phyloP scores from a whole-genome alignment of 192 early-diverging fungal species.

The Kickxella alabastrina region DNA sequence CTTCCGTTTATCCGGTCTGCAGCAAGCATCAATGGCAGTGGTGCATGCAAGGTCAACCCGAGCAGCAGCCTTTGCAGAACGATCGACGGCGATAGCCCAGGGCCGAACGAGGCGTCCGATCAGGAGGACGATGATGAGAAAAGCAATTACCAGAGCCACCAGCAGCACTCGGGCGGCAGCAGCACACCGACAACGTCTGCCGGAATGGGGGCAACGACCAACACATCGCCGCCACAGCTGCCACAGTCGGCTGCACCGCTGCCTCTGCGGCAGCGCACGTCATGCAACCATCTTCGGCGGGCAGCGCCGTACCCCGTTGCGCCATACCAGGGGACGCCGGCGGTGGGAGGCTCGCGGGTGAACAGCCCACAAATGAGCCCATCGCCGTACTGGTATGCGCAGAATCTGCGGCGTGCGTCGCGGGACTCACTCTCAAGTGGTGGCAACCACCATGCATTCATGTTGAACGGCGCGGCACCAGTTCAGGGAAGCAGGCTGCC shows the following conservation, averaged over 20 bases:
- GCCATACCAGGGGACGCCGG: constrained; percentile 14
- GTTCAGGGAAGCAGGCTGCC: constrained; percentile 1
- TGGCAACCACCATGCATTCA: constrained; percentile 13
- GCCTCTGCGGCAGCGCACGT: constrained; percentile 44
- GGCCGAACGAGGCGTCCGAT: not conserved
- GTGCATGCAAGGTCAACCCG: constrained; percentile 11
- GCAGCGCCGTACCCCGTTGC: constrained; percentile 44
- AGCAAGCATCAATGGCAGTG: not conserved
- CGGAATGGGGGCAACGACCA: too few relatives aligned
- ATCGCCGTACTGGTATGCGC: constrained; percentile 34
- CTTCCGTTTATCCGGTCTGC: constrained; percentile 42
- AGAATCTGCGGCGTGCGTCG: constrained; percentile 33
- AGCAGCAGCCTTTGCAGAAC: constrained; percentile 36
- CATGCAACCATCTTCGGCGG: constrained; percentile 40
- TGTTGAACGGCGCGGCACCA: constrained; percentile 3
- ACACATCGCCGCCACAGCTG: not conserved
- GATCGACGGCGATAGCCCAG: constrained; percentile 19
- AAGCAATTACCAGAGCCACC: not conserved
- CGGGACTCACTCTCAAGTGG: constrained; percentile 28
- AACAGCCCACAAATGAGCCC: constrained; percentile 48
- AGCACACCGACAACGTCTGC: too few relatives aligned
- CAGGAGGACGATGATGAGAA: not conserved
- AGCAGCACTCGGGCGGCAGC: constrained; percentile 5
- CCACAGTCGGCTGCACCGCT: constrained; percentile 7
- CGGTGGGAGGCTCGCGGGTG: constrained; percentile 24